Conservation (phyloP, 306 rosid species). For the Cicer arietinum region DNA sequence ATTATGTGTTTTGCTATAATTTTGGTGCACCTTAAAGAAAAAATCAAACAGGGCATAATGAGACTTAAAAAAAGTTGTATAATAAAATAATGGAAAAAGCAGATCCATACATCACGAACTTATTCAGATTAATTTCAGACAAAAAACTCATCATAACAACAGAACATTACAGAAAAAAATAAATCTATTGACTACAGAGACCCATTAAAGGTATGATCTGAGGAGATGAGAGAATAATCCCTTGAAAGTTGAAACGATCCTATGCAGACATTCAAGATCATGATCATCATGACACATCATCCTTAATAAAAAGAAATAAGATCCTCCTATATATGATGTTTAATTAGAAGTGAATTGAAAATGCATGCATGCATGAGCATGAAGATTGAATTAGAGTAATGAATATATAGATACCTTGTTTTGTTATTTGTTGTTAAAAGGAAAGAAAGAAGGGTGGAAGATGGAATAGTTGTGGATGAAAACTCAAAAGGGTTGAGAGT, state of each 20-base stretch:
- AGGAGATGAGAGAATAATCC: conserved; percentile 24
- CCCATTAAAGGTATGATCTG: conserved; percentile 18
- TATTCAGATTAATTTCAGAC: conserved; percentile 21
- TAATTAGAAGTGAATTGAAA: background rate
- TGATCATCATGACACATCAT: conserved; percentile 2
- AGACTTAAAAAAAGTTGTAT: no score
- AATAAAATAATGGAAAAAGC: conserved; percentile 16
- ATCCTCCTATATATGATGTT: no score
- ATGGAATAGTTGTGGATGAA: conserved; percentile 13
- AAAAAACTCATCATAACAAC: background rate
- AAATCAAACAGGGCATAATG: no score
- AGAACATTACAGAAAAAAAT: conserved; percentile 5
- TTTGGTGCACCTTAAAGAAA: no score
- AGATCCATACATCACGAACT: conserved; percentile 9
- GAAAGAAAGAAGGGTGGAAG: background rate
- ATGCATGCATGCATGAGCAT: background rate
- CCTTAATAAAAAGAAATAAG: background rate
- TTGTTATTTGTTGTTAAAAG: background rate
- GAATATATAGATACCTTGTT: conserved; percentile 43
- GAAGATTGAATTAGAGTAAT: background rate
- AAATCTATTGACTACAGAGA: background rate
- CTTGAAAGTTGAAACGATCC: conserved; percentile 23
- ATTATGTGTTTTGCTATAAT: no score
- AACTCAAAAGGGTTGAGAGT: conserved; percentile 29
- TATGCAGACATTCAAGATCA: background rate